Conservation (phyloP, 202 grass and related monocot species). For the Tripidium arundinaceum region DNA sequence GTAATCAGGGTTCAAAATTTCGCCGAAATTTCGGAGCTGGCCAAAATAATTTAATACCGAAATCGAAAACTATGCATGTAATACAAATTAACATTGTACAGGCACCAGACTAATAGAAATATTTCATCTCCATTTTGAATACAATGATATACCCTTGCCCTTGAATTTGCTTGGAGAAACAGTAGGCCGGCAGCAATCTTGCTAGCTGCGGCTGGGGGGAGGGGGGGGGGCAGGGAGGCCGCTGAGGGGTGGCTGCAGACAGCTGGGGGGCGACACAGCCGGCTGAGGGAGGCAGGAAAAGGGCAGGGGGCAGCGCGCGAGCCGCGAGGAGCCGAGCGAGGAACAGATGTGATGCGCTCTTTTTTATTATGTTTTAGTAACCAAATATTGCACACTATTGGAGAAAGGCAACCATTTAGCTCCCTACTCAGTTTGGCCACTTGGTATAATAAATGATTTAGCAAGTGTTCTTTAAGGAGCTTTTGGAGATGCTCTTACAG, state of each 20-base stretch:
- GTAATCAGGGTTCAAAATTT: too few species aligned
- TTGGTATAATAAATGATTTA: not conserved
- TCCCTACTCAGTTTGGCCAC: not conserved
- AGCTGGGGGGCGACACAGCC: too few species aligned
- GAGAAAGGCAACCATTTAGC: not conserved
- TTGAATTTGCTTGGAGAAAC: not conserved
- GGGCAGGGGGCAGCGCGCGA: too few species aligned
- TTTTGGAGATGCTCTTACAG: not conserved
- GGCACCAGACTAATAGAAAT: too few species aligned
- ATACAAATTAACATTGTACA: not conserved
- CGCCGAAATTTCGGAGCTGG: too few species aligned
- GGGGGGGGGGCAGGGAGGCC: too few species aligned
- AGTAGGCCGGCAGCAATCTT: not conserved
- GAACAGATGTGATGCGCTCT: too few species aligned
- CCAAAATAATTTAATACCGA: too few species aligned
- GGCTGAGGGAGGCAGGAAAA: not conserved
- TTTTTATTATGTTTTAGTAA: not conserved
- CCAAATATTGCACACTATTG: not conserved
- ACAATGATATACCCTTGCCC: not conserved
- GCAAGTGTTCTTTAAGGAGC: not conserved
- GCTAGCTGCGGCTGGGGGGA: not conserved
- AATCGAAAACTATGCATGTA: not conserved
- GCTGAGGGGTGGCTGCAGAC: too few species aligned
- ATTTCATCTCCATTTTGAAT: not conserved
- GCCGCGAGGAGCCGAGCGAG: too few species aligned